Evolutionary conservation across 225 moss, liverwort and hornwort genomes (phyloP).

Genomic region (Anthoceros angustus): DNA sequence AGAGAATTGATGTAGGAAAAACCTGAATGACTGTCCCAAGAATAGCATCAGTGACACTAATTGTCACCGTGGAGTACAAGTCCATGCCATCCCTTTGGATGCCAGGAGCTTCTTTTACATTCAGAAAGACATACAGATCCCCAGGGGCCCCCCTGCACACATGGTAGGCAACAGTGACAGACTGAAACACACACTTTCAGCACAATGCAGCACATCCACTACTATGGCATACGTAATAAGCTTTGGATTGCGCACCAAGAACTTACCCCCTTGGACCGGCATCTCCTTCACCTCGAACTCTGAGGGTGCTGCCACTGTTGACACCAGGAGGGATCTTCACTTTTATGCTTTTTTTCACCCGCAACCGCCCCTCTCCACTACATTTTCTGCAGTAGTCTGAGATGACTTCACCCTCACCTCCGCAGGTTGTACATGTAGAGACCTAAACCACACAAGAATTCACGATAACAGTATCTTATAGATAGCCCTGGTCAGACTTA

Average conservation of each 20-base stretch:
- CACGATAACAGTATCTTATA: neutral
- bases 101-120: constrained; percentile 70
- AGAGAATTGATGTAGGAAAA: neutral
- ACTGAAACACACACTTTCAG: neutral
- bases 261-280: constrained; percentile 85
- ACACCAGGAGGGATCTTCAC: constrained; percentile 99
- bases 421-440: constrained; percentile 81
- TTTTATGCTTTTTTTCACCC: constrained; percentile 84
- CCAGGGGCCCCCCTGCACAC: constrained; percentile 69
- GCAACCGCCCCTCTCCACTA: constrained; percentile 86
- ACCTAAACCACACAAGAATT: constrained; percentile 29
- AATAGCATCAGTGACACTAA: constrained; percentile 79
- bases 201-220: neutral
- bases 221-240: neutral
- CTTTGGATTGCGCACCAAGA: neutral
- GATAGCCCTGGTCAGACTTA: neutral
- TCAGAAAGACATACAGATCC: constrained; percentile 86
- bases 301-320: constrained; percentile 85
- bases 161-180: neutral
- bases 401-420: constrained; percentile 88
- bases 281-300: constrained; percentile 94
- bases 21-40: constrained; percentile 63
- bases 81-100: constrained; percentile 92
- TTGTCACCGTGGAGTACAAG: constrained; percentile 58
- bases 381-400: constrained; percentile 95